Evolutionary conservation across 192 early-diverging fungal genomes (phyloP).

Genomic region (Gigaspora rosea): DNA sequence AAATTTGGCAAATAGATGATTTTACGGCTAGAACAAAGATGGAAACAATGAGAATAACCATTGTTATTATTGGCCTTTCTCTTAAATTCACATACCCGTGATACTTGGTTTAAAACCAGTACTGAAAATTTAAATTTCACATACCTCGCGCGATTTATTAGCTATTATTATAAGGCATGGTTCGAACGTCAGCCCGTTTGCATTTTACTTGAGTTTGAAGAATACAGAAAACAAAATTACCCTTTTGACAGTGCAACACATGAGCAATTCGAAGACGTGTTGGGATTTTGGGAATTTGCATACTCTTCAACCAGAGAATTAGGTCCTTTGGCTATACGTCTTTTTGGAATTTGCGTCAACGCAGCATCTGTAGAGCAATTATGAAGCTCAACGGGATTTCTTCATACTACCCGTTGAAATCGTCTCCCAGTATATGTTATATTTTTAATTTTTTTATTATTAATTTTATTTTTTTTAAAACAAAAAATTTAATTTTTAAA

Average conservation of each 20-base stretch:
- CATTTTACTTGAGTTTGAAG: too few species aligned
- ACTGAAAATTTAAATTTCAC: constrained; percentile 3
- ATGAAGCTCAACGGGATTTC: not conserved
- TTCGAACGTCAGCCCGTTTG: too few species aligned
- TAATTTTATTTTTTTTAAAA: not conserved
- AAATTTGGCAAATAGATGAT: not conserved
- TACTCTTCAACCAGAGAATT: not conserved
- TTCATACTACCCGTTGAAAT: not conserved
- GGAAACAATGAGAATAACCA: not conserved
- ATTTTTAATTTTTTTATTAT: not conserved
- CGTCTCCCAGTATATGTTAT: not conserved
- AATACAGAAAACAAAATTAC: not conserved
- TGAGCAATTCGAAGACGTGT: constrained; percentile 5
- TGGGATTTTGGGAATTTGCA: not conserved
- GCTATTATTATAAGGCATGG: constrained; percentile 10
- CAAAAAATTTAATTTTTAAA: too few species aligned
- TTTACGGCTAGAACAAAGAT: not conserved
- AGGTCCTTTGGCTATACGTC: not conserved
- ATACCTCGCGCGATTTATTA: not conserved
- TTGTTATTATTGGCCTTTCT: not conserved
- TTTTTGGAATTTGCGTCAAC: constrained; percentile 29
- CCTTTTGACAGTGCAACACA: constrained; percentile 13
- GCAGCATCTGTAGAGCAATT: constrained; percentile 12
- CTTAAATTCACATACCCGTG: not conserved
- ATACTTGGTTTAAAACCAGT: not conserved